Percentiles rank a stretch among this genome's conserved stretches.
These are phyloP conservation scores for Rubus idaeus DNA, from an alignment of 306 rosid genomes.

Conservation along the genomic window DNA sequence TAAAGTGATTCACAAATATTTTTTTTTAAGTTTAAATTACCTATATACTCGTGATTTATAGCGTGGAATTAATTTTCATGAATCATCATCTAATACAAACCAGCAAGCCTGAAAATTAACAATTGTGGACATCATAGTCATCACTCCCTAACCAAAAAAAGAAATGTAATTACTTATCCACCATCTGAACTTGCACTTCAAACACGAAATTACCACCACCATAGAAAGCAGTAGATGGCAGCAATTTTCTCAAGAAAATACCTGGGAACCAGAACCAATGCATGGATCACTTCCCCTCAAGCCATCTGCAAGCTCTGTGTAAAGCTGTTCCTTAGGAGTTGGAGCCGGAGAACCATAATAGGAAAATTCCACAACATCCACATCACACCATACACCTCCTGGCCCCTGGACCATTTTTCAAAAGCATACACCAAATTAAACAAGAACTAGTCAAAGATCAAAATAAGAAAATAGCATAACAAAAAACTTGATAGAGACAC, in stretches of 20 bases:
- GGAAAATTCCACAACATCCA: slow-evolving; percentile 97
- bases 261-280: slow-evolving; percentile 99
- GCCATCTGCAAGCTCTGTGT: slow-evolving; percentile 91
- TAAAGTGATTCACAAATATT: not conserved
- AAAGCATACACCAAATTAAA: not conserved
- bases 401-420: slow-evolving; percentile 68
- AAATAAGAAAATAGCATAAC: not conserved
- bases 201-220: not conserved
- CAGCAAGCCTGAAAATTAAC: not conserved
- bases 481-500: not conserved
- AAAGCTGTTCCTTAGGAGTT: slow-evolving; percentile 88
- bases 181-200: not conserved
- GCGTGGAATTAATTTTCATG: not conserved
- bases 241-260: slow-evolving; percentile 34
- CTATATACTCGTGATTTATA: not conserved
- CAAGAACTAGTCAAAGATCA: slow-evolving; percentile 14
- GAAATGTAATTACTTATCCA: not conserved
- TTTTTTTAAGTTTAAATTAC: not conserved
- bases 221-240: slow-evolving; percentile 4
- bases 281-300: slow-evolving; percentile 85
- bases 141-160: not conserved
- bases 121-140: not conserved
- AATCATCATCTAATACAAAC: not conserved
- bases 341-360: slow-evolving; percentile 92
- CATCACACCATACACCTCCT: slow-evolving; percentile 99